Evolutionary conservation across 1,139 yeast genomes (phyloP), one percentile per base, ranked within the genome.

Genomic region (Candida tetrigidarum): DNA sequence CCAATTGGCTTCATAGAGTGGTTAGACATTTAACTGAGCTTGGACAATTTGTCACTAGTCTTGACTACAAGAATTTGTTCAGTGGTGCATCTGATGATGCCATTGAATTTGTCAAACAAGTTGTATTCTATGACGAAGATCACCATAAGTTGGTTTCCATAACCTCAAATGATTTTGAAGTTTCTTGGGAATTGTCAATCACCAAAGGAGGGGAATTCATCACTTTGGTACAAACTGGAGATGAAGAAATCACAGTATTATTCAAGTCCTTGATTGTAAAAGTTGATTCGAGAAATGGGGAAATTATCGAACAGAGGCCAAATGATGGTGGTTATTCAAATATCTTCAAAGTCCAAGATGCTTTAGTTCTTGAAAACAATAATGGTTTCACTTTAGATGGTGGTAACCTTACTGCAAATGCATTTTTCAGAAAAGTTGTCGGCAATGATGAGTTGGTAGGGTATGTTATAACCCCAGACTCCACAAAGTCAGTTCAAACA

Each of bases 1-100:
- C 54, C 4, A 60, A 68, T 26, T 68, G 72, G 71, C 23, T 66
- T 7, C 56, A 55, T 33, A 59, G 78, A 53, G 50, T 60, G 18
- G 51, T 53, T 37, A 62, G 74, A 46, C 79, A 74, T 47, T 61
- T 71, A 52, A 46, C 57, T 10, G 74, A 69, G 41, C 53, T 74
- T 19, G 76, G 76, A 1, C 58, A 50, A 41, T 66, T 56, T 37
- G 45, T 59, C 4, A 50, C 59, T 1, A 52, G 63, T 4, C 28
- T 42, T 5, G 37, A 41, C n/a, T 44, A 37, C 26, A 41, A 29
- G 16, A 28, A 20, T 28, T 25, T 47, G 11, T 45, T 48, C n/a
- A n/a, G n/a, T 5, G 36, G 47, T 14, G 44, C 44, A 6, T 39
- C 38, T 6, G 39, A 20, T 14, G 29, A 35, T 10, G 15, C 30